A percentile compares a stretch with the other conserved stretches of the same genome.
These are phyloP conservation scores for Dothistroma septosporum DNA, from an alignment of 2,329 filamentous ascomycete genomes.

Conservation along the genomic window DNA sequence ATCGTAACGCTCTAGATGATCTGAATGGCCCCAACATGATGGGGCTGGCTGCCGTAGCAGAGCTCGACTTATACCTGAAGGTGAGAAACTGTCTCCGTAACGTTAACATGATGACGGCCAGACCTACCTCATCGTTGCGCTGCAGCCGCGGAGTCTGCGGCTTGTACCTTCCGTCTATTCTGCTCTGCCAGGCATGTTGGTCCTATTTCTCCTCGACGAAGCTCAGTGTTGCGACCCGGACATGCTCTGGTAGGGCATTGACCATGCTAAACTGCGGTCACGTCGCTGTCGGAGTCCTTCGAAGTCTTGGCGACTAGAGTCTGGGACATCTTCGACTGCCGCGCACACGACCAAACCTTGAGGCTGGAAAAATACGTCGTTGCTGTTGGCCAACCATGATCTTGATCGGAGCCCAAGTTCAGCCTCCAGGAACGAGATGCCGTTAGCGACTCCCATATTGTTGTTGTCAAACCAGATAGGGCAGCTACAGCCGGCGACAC, in stretches of 20 bases:
- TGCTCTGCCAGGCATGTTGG: background rate
- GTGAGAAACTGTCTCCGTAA: background rate
- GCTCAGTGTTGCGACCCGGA: background rate
- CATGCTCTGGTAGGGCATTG: background rate
- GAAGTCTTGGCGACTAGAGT: background rate
- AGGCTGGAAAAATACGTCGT: background rate
- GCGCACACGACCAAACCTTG: background rate
- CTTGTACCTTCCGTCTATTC: background rate
- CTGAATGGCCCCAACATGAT: background rate
- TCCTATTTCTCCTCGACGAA: background rate
- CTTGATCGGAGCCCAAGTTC: background rate
- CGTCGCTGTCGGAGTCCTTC: background rate
- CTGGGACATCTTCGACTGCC: background rate
- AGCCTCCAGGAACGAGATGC: background rate
- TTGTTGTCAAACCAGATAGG: slow-evolving; percentile 8
- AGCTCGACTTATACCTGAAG: background rate
- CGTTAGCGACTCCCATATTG: background rate
- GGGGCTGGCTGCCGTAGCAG: background rate
- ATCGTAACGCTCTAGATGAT: background rate
- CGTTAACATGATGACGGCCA: background rate
- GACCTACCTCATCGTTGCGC: slow-evolving; percentile 1
- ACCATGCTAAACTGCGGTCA: background rate
- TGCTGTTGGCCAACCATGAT: background rate
- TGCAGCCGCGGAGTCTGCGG: background rate
- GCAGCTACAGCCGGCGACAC: slow-evolving; percentile 7